Evolutionary conservation across 805 yeast species (phyloP).

Genomic region (Brettanomyces nanus): DNA sequence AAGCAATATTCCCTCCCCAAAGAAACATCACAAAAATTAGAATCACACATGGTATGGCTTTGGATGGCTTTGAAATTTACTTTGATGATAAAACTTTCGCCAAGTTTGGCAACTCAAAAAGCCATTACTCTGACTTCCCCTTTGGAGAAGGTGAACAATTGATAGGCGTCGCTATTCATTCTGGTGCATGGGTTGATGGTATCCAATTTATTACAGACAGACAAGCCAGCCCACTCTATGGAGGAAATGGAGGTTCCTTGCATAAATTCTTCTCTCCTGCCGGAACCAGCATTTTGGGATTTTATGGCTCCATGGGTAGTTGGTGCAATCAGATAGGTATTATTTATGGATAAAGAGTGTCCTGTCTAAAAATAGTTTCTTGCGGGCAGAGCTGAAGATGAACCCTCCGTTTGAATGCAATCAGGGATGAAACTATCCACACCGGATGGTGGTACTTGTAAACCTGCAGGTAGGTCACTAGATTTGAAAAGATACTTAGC

Average conservation of each 20-base stretch:
- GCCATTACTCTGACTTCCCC: conserved; percentile 45
- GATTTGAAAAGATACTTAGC: conserved; percentile 13
- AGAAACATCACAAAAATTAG: conserved; percentile 40
- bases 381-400: neutral
- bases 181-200: conserved; percentile 89
- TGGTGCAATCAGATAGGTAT: conserved; percentile 78
- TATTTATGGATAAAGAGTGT: conserved; percentile 34
- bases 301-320: conserved; percentile 56
- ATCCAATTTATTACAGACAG: conserved; percentile 65
- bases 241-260: conserved; percentile 59
- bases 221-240: conserved; percentile 48
- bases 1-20: conserved; percentile 11
- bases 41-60: conserved; percentile 64
- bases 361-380: neutral
- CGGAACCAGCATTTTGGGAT: conserved; percentile 54
- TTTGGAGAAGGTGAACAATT: conserved; percentile 54
- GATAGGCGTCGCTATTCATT: conserved; percentile 51
- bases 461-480: conserved; percentile 17
- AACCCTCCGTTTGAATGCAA: neutral
- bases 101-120: conserved; percentile 46
- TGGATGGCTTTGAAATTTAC: conserved; percentile 71
- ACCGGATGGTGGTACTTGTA: conserved; percentile 19
- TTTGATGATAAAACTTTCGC: conserved; percentile 19
- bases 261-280: conserved; percentile 56
- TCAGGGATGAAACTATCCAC: conserved; percentile 12